A percentile compares a stretch with the other conserved stretches of the same genome.
These are phyloP conservation scores for Talaromyces verruculosus DNA, from an alignment of 2,329 filamentous ascomycete genomes.

Conservation along the genomic window DNA sequence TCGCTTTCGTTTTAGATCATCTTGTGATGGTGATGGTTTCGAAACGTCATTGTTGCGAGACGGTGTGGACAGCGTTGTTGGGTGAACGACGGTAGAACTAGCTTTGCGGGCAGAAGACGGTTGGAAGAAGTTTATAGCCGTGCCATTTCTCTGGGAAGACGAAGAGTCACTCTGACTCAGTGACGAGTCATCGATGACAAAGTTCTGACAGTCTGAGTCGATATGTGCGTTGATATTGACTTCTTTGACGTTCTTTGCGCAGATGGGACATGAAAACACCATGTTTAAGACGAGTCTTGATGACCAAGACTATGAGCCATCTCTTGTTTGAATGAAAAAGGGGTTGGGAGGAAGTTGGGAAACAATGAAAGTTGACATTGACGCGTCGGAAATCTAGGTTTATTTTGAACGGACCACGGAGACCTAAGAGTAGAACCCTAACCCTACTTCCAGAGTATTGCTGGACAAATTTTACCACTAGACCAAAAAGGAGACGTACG, in stretches of 20 bases:
- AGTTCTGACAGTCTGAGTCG: constrained; percentile 72
- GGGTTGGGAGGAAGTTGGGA: constrained; percentile 1
- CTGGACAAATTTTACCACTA: no score
- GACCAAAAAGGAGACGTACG: no score
- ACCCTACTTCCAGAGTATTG: no score
- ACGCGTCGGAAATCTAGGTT: neutral
- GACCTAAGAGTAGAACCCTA: no score
- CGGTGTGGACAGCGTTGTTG: constrained; percentile 30
- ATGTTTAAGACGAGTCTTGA: constrained; percentile 26
- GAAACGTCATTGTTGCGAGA: constrained; percentile 29
- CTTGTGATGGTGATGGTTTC: constrained; percentile 32
- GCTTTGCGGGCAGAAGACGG: constrained; percentile 50
- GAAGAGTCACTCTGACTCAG: constrained; percentile 46
- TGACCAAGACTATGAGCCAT: neutral
- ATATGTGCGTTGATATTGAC: constrained; percentile 80
- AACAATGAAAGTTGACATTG: neutral
- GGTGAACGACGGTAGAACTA: constrained; percentile 26
- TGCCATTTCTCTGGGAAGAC: constrained; percentile 38
- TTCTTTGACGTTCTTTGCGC: constrained; percentile 68
- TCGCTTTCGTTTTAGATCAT: constrained; percentile 27
- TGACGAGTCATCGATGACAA: constrained; percentile 54
- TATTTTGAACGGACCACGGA: no score
- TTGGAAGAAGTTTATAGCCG: constrained; percentile 57
- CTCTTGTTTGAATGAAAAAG: neutral
- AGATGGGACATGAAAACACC: constrained; percentile 83